Conservation (phyloP, 257 asterid genomes). For the Rhazya stricta region DNA sequence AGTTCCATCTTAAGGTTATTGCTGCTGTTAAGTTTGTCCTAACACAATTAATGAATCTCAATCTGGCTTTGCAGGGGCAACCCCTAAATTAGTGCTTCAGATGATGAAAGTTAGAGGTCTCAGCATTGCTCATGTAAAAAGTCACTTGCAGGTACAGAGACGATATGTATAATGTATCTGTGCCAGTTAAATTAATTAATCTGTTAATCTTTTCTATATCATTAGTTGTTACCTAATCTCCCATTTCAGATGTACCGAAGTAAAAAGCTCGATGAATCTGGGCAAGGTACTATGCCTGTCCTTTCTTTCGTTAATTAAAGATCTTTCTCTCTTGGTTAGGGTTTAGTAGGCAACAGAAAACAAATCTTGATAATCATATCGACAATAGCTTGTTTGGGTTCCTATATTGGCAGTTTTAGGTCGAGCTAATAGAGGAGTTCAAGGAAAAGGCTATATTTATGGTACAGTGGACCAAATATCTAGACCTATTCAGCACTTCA, state of each 20-base stretch:
- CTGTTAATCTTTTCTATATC: neutral
- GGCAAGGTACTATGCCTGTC: constrained; percentile 51
- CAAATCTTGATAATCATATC: neutral
- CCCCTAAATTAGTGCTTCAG: constrained; percentile 91
- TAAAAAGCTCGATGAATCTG: constrained; percentile 81
- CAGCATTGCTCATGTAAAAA: constrained; percentile 89
- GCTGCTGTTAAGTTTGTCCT: neutral
- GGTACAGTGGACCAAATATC: constrained; percentile 30
- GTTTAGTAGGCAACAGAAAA: neutral
- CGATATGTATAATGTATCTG: neutral
- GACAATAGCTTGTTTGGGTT: neutral
- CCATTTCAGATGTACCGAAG: constrained; percentile 75
- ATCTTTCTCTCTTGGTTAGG: neutral
- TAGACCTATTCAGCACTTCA: constrained; percentile 50
- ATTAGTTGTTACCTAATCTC: neutral
- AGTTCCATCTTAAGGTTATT: neutral
- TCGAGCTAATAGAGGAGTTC: constrained; percentile 38
- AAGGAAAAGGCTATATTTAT: constrained; percentile 39
- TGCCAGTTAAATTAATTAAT: neutral
- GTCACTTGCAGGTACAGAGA: constrained; percentile 79
- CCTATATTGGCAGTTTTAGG: constrained; percentile 52
- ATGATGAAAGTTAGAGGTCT: constrained; percentile 84
- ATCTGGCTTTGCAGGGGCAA: constrained; percentile 76
- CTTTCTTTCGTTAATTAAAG: neutral
- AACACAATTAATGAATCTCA: too few relatives aligned